phyloP scores from a whole-genome alignment of 164 flowering plant genomes.

The Piper betle region DNA sequence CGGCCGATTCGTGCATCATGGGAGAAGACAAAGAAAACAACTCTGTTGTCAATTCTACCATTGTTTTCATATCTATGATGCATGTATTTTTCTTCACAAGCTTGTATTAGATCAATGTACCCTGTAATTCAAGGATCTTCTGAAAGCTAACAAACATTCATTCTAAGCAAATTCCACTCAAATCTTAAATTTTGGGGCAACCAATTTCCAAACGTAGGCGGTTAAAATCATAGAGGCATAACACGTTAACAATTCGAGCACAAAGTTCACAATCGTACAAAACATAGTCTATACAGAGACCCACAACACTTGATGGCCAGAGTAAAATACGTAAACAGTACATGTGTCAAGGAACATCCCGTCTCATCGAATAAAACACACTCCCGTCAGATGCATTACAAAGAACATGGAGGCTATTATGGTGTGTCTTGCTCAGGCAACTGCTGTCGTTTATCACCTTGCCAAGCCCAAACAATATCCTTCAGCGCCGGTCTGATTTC shows the following conservation, averaged over 20 bases:
- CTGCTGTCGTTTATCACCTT: conserved; percentile 29
- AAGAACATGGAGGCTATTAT: no score
- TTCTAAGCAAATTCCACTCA: no score
- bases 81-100: no score
- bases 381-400: no score
- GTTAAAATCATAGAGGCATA: no score
- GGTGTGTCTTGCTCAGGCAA: neutral
- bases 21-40: no score
- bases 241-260: neutral
- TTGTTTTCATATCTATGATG: no score
- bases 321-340: neutral
- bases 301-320: neutral
- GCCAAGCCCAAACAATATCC: conserved; percentile 79
- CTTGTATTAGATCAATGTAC: no score
- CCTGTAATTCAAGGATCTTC: no score
- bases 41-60: no score
- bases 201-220: neutral
- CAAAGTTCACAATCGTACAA: neutral
- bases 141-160: no score
- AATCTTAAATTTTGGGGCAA: neutral
- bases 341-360: neutral
- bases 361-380: neutral
- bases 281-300: neutral
- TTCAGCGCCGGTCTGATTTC: conserved; percentile 60
- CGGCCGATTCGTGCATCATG: no score